Conservation (phyloP, 192 early-diverging fungal genomes). For the Coemansia sp. region DNA sequence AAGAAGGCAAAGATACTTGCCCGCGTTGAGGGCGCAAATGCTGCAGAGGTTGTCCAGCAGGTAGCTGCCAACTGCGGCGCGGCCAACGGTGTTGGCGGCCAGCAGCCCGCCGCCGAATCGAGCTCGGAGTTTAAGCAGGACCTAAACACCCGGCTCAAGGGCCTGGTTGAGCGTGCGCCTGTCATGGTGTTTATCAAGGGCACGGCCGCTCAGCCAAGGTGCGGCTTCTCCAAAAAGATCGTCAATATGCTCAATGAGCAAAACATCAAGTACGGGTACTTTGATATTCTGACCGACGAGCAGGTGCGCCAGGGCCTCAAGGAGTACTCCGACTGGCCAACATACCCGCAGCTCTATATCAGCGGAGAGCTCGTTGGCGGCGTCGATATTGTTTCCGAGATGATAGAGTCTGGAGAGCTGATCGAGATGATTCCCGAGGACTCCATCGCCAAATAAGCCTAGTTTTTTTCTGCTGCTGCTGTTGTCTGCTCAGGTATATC, state of each 20-base stretch:
- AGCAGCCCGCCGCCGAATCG: slow-evolving; percentile 29
- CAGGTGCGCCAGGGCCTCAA: slow-evolving; percentile 90
- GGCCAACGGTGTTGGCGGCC: slow-evolving; percentile 26
- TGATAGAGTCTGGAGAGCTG: slow-evolving; percentile 77
- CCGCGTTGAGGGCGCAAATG: slow-evolving; percentile 86
- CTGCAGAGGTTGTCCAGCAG: slow-evolving; percentile 68
- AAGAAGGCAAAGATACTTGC: slow-evolving; percentile 66
- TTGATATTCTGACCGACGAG: slow-evolving; percentile 91
- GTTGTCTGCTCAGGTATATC: no score
- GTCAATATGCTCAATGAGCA: slow-evolving; percentile 74
- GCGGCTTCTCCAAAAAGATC: slow-evolving; percentile 85
- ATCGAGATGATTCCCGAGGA: slow-evolving; percentile 58
- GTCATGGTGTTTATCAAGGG: slow-evolving; percentile 99
- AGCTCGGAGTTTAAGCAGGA: slow-evolving; percentile 63
- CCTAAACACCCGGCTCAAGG: slow-evolving; percentile 69
- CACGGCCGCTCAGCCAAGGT: slow-evolving; percentile 83
- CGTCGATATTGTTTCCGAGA: slow-evolving; percentile 91
- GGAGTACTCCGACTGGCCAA: slow-evolving; percentile 90
- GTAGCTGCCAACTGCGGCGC: slow-evolving; percentile 50
- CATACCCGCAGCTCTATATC: slow-evolving; percentile 91
- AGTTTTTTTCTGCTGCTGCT: neutral
- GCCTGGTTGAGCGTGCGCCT: slow-evolving; percentile 62
- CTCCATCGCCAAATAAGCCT: slow-evolving; percentile 13
- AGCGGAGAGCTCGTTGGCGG: slow-evolving; percentile 92
- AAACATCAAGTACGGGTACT: slow-evolving; percentile 75